These are phyloP conservation scores for Linnemannia elongata DNA, from an alignment of 192 early-diverging fungal species.

Conservation along the genomic window DNA sequence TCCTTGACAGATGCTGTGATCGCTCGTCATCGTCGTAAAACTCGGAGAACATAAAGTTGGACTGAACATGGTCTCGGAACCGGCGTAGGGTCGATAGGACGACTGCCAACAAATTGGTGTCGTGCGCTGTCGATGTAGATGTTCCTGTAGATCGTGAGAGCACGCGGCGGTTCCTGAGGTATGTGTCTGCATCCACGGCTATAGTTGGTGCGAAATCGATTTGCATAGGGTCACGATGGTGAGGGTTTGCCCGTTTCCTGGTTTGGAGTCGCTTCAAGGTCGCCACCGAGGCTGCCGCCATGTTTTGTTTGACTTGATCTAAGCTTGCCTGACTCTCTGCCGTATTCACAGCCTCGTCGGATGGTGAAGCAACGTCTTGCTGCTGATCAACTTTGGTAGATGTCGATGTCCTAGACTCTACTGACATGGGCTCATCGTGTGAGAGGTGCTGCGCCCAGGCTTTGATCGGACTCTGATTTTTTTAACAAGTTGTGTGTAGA, in stretches of 20 bases:
- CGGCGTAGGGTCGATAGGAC: slow-evolving; percentile 40
- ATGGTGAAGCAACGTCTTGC: neutral
- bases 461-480: slow-evolving; percentile 22
- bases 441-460: slow-evolving; percentile 15
- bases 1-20: slow-evolving; percentile 11
- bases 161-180: slow-evolving; percentile 10
- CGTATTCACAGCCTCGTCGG: neutral
- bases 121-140: slow-evolving; percentile 6
- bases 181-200: neutral
- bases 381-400: neutral
- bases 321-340: neutral
- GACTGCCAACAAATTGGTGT: slow-evolving; percentile 35
- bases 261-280: slow-evolving; percentile 32
- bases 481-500: neutral
- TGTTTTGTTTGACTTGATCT: slow-evolving; percentile 36
- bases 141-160: slow-evolving; percentile 32
- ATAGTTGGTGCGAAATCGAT: slow-evolving; percentile 41
- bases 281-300: slow-evolving; percentile 31
- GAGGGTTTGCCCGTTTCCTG: slow-evolving; percentile 22
- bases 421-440: slow-evolving; percentile 12
- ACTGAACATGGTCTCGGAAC: slow-evolving; percentile 37
- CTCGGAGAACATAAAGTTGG: slow-evolving; percentile 32
- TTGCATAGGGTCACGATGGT: slow-evolving; percentile 35
- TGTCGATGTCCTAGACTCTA: neutral
- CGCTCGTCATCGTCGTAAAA: slow-evolving; percentile 34